A percentile compares a stretch with the other conserved stretches of the same genome.
These are phyloP conservation scores for Solanum hybrid DNA, from an alignment of 305 asterid genomes.

Conservation along the genomic window DNA sequence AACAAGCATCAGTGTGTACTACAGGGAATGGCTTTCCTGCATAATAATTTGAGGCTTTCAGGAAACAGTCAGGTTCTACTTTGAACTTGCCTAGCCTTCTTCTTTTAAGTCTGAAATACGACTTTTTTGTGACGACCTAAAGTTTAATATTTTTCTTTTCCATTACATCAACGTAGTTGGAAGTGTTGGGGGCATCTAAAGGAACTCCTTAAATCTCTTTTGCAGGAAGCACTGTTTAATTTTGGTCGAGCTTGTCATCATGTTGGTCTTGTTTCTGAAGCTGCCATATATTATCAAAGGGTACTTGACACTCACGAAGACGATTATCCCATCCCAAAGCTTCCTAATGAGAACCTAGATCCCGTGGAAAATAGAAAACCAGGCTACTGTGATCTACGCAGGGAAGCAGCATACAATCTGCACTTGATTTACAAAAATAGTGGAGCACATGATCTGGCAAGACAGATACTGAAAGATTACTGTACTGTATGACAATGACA, in stretches of 20 bases:
- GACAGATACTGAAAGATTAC: slow-evolving; percentile 70
- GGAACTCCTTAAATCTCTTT: not conserved
- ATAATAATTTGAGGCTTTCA: slow-evolving; percentile 46
- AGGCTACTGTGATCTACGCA: slow-evolving; percentile 70
- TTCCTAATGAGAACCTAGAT: slow-evolving; percentile 45
- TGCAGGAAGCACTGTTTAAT: slow-evolving; percentile 59
- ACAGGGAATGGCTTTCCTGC: slow-evolving; percentile 79
- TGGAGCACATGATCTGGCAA: slow-evolving; percentile 82
- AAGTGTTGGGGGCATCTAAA: not conserved
- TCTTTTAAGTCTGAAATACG: not conserved
- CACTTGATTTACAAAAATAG: slow-evolving; percentile 67
- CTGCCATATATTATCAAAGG: slow-evolving; percentile 57
- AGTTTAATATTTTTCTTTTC: not conserved
- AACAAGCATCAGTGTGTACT: slow-evolving; percentile 75
- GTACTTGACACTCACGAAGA: slow-evolving; percentile 42
- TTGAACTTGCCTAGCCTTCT: not conserved
- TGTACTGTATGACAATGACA: slow-evolving; percentile 7
- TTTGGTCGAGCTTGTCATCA: slow-evolving; percentile 85
- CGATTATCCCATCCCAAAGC: slow-evolving; percentile 61
- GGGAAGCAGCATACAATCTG: slow-evolving; percentile 83
- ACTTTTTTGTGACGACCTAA: not conserved
- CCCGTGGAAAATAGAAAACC: slow-evolving; percentile 12
- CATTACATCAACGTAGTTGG: not conserved
- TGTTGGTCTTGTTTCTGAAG: slow-evolving; percentile 65
- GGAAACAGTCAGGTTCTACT: slow-evolving; percentile 31